These are phyloP conservation scores for Reticulascus tulasneorum DNA, from an alignment of 2,329 filamentous ascomycete species.

Conservation along the genomic window DNA sequence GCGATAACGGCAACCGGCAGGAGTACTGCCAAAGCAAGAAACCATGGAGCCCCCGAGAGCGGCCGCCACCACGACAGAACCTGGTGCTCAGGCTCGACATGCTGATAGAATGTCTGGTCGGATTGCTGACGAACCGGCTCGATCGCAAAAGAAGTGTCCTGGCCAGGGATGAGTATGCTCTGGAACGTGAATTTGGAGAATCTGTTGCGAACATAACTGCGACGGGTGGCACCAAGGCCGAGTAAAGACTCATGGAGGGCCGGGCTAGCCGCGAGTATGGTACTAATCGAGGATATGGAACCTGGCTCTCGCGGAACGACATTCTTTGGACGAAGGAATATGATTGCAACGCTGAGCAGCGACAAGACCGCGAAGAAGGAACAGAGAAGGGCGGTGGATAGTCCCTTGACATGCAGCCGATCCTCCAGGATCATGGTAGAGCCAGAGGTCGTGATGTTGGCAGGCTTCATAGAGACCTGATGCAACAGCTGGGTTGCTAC, in stretches of 20 bases:
- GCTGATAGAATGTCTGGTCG: neutral
- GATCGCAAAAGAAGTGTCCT: slow-evolving; percentile 1
- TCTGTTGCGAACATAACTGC: neutral
- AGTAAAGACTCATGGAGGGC: neutral
- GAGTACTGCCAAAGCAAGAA: slow-evolving; percentile 18
- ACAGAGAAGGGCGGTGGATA: slow-evolving; percentile 8
- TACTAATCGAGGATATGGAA: slow-evolving; percentile 6
- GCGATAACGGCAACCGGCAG: slow-evolving; percentile 18
- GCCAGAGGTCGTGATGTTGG: neutral
- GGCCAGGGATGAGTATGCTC: neutral
- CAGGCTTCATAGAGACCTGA: slow-evolving; percentile 3
- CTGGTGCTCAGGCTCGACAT: neutral
- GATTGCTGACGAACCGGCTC: neutral
- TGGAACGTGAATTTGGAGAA: slow-evolving; percentile 1
- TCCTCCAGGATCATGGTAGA: slow-evolving; percentile 6
- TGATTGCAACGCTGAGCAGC: slow-evolving; percentile 1
- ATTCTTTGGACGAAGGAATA: slow-evolving; percentile 5
- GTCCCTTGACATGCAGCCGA: slow-evolving; percentile 6
- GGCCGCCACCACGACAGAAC: slow-evolving; percentile 18
- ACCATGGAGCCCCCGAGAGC: slow-evolving; percentile 16
- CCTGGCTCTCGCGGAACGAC: slow-evolving; percentile 8
- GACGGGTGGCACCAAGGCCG: neutral
- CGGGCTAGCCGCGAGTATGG: slow-evolving; percentile 9
- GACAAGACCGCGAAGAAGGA: slow-evolving; percentile 4
- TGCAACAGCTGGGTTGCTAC: slow-evolving; percentile 9